Conservation (phyloP, 345 rosid species). For the Cardamine resedifolia region DNA sequence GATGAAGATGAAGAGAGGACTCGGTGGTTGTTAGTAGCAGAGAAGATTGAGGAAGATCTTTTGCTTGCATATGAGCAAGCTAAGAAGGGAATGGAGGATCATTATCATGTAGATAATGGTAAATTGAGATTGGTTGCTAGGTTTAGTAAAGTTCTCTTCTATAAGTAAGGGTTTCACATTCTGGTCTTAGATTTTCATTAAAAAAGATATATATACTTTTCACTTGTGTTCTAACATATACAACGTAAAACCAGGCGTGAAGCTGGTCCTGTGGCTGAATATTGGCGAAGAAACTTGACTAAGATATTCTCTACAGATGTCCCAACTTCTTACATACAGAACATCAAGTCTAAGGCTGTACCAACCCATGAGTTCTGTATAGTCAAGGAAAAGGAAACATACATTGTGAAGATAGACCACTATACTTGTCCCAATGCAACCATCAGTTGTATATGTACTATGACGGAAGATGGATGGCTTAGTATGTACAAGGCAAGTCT, state of each 20-base stretch:
- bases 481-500: slow-evolving; percentile 57
- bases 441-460: slow-evolving; percentile 57
- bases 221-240: not conserved
- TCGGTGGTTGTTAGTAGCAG: slow-evolving; percentile 48
- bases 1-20: slow-evolving; percentile 13
- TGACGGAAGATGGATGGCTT: slow-evolving; percentile 48
- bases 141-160: slow-evolving; percentile 54
- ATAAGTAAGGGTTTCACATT: slow-evolving; percentile 40
- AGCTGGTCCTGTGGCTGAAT: slow-evolving; percentile 37
- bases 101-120: not conserved
- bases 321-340: slow-evolving; percentile 45
- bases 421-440: slow-evolving; percentile 31
- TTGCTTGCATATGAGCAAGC: slow-evolving; percentile 40
- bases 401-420: slow-evolving; percentile 54
- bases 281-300: slow-evolving; percentile 26
- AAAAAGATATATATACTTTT: no score
- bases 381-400: slow-evolving; percentile 48
- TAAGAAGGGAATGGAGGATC: slow-evolving; percentile 31
- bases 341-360: slow-evolving; percentile 38
- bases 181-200: slow-evolving; percentile 12
- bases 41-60: slow-evolving; percentile 50
- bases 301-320: slow-evolving; percentile 45
- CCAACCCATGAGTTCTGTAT: slow-evolving; percentile 42
- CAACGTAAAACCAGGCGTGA: slow-evolving; percentile 8
- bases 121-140: slow-evolving; percentile 52